phyloP scores from a whole-genome alignment of 139 green algal genomes.

The Chlorella sorokiniana region DNA sequence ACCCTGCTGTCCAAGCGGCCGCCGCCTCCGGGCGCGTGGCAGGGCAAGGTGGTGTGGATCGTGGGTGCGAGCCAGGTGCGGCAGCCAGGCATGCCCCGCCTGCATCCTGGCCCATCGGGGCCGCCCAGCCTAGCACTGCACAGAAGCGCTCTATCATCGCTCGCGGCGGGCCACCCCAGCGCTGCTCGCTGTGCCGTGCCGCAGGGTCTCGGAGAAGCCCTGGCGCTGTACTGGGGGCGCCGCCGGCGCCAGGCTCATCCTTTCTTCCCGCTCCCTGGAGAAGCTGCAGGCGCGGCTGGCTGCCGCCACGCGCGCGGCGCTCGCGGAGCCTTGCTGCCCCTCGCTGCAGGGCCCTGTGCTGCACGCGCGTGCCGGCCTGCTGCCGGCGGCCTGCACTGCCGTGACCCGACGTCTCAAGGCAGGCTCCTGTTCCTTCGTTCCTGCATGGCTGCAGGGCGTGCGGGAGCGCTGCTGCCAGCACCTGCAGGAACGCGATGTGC shows the following conservation, averaged over 20 bases:
- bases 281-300: constrained; percentile 48
- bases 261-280: constrained; percentile 66
- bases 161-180: background rate
- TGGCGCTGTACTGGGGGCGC: constrained; percentile 69
- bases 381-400: background rate
- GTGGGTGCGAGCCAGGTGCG: constrained; percentile 72
- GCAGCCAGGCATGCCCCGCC: background rate
- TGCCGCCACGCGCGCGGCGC: background rate
- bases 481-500: constrained; percentile 30
- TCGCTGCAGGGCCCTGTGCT: background rate
- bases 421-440: background rate
- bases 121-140: background rate
- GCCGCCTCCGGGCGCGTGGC: constrained; percentile 46
- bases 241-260: constrained; percentile 67
- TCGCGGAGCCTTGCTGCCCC: background rate
- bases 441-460: constrained; percentile 49
- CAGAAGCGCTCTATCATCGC: background rate
- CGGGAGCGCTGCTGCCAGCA: constrained; percentile 41
- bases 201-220: constrained; percentile 66
- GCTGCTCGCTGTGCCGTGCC: background rate
- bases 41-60: constrained; percentile 83
- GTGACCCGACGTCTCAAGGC: no score
- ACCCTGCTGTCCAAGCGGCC: constrained; percentile 42
- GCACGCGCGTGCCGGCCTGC: background rate
- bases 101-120: background rate